These are phyloP conservation scores for Didymella sp. DNA, from an alignment of 2,329 filamentous ascomycete genomes.

Conservation along the genomic window DNA sequence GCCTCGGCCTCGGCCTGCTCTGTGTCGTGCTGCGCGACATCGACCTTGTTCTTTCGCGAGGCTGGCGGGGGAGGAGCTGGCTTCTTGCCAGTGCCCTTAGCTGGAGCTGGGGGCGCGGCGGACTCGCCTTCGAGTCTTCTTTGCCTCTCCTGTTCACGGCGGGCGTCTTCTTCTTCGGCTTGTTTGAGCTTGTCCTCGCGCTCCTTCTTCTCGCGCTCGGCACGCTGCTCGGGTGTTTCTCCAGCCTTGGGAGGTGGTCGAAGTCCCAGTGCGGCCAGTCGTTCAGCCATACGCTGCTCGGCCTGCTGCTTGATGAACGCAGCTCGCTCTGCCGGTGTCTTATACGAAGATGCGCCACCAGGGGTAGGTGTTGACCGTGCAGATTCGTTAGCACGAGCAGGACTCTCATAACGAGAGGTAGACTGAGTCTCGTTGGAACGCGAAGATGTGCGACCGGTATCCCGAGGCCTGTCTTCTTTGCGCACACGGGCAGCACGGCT, in stretches of 20 bases:
- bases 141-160: slow-evolving; percentile 85
- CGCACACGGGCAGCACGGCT: slow-evolving; percentile 77
- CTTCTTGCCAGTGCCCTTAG: slow-evolving; percentile 53
- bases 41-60: slow-evolving; percentile 71
- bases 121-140: slow-evolving; percentile 82
- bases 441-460: slow-evolving; percentile 50
- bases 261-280: slow-evolving; percentile 90
- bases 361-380: slow-evolving; percentile 61
- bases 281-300: slow-evolving; percentile 95
- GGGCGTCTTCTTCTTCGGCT: slow-evolving; percentile 92
- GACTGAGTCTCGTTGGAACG: slow-evolving; percentile 47
- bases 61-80: slow-evolving; percentile 74
- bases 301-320: slow-evolving; percentile 98
- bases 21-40: slow-evolving; percentile 64
- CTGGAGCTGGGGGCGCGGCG: slow-evolving; percentile 63
- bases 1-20: slow-evolving; percentile 60
- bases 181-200: slow-evolving; percentile 84
- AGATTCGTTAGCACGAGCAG: slow-evolving; percentile 54
- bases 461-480: slow-evolving; percentile 57
- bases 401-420: slow-evolving; percentile 59
- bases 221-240: slow-evolving; percentile 81
- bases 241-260: slow-evolving; percentile 80
- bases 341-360: slow-evolving; percentile 75
- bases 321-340: slow-evolving; percentile 90
- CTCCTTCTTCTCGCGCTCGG: slow-evolving; percentile 87